phyloP scores from a whole-genome alignment of 805 yeast genomes.

The Peterozyma xylosa region DNA sequence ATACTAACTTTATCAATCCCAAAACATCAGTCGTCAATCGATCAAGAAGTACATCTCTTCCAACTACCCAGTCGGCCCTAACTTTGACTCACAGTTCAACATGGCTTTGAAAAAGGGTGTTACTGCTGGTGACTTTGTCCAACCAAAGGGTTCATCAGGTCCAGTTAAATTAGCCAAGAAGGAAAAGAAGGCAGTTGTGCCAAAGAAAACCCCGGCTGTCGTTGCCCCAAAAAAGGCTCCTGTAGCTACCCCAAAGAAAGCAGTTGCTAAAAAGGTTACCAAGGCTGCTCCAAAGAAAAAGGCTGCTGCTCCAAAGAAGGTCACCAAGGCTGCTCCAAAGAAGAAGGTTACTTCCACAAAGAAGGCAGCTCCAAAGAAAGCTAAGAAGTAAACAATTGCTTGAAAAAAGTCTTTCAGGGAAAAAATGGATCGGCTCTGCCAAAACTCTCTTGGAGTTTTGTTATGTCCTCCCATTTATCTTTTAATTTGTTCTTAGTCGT shows the following conservation, averaged over 20 bases:
- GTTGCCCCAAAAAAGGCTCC: conserved; percentile 13
- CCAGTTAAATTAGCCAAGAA: conserved; percentile 63
- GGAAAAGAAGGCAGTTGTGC: conserved; percentile 25
- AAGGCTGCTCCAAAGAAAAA: conserved; percentile 11
- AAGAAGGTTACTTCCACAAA: conserved; percentile 14
- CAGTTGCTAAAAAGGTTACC: conserved; percentile 11
- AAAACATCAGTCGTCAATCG: conserved; percentile 60
- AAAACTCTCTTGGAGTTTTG: not conserved
- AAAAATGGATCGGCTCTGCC: not conserved
- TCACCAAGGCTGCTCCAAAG: conserved; percentile 19
- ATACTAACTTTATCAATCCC: conserved; percentile 7
- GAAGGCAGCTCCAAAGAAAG: conserved; percentile 12
- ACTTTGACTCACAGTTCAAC: conserved; percentile 72
- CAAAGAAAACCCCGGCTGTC: conserved; percentile 13
- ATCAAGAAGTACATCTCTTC: conserved; percentile 75
- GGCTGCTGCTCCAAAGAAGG: conserved; percentile 10
- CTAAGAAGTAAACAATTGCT: conserved; percentile 22
- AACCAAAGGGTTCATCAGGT: conserved; percentile 89
- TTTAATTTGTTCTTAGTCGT: not conserved
- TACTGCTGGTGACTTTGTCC: conserved; percentile 63
- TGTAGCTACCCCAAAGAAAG: conserved; percentile 9
- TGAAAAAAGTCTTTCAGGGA: conserved; percentile 18
- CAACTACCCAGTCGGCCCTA: conserved; percentile 50
- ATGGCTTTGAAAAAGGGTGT: conserved; percentile 77
- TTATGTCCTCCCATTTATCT: too few relatives aligned